Evolutionary conservation across 2,329 filamentous ascomycete genomes (phyloP).

Genomic region (Gaeumannomyces tritici): DNA sequence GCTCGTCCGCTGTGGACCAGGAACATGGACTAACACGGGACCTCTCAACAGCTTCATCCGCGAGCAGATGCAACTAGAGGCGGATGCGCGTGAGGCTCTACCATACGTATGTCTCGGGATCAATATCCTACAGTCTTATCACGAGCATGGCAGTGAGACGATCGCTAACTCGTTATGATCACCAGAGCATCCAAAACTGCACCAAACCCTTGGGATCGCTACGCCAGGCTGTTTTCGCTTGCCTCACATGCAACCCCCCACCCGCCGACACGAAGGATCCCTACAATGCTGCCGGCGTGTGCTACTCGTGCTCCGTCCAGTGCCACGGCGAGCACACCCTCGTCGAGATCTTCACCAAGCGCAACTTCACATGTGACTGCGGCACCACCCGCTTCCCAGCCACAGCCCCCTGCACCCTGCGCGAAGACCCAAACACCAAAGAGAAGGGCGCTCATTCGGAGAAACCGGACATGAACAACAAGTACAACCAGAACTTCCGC

Average conservation of each 20-base stretch:
- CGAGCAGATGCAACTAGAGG: constrained; percentile 81
- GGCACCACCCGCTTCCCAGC: constrained; percentile 72
- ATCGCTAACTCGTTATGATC: not conserved
- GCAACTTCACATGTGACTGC: constrained; percentile 94
- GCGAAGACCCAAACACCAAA: constrained; percentile 63
- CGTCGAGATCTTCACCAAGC: constrained; percentile 92
- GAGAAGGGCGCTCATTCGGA: constrained; percentile 74
- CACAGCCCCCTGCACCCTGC: constrained; percentile 65
- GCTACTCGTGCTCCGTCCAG: constrained; percentile 93
- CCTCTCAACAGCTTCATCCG: constrained; percentile 61
- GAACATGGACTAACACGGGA: not conserved
- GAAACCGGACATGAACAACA: constrained; percentile 61
- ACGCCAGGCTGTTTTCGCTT: constrained; percentile 84
- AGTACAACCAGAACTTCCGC: constrained; percentile 91
- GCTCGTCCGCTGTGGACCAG: not conserved
- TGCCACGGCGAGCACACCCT: constrained; percentile 93
- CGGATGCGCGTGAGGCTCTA: constrained; percentile 87
- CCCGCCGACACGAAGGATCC: constrained; percentile 52
- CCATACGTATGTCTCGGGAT: constrained; percentile 60
- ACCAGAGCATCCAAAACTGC: constrained; percentile 83
- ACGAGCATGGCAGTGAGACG: no score
- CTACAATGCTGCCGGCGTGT: constrained; percentile 71
- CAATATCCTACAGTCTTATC: not conserved
- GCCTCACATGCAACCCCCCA: constrained; percentile 84
- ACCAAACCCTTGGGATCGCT: constrained; percentile 83